A percentile compares a stretch with the other conserved stretches of the same genome.
These are phyloP conservation scores for Papiliotrema flavescens DNA, from an alignment of 1,284 basidiomycete genomes.

Conservation along the genomic window DNA sequence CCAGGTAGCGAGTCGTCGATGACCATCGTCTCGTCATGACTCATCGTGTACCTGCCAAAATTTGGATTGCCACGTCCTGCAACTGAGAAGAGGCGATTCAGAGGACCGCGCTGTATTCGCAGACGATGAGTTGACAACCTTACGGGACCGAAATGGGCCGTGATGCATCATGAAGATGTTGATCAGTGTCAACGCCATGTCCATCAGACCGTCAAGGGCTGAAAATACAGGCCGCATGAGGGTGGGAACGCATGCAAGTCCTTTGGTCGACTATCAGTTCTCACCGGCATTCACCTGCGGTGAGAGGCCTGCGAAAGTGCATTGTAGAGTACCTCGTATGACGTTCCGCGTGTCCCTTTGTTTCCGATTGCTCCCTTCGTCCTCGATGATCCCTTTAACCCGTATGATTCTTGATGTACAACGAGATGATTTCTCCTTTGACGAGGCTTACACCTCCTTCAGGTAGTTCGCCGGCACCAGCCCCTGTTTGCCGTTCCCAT, in stretches of 20 bases:
- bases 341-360: neutral
- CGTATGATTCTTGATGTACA: neutral
- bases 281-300: too few species aligned
- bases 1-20: neutral
- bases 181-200: neutral
- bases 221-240: too few species aligned
- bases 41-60: neutral
- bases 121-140: neutral
- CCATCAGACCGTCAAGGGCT: too few species aligned
- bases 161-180: neutral
- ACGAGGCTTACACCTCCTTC: slow-evolving; percentile 19
- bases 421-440: neutral
- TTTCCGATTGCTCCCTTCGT: neutral
- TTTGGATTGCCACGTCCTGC: neutral
- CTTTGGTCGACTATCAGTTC: too few species aligned
- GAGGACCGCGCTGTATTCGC: neutral
- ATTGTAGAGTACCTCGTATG: neutral
- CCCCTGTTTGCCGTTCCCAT: slow-evolving; percentile 36
- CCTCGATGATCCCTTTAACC: neutral
- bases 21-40: neutral
- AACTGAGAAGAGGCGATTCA: neutral
- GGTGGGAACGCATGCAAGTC: too few species aligned
- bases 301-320: too few species aligned
- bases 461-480: slow-evolving; percentile 44
- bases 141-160: neutral